A percentile compares a stretch with the other conserved stretches of the same genome.
phyloP scores from a whole-genome alignment of 2,329 filamentous ascomycete genomes.

The Paraphaeosphaeria minitans region DNA sequence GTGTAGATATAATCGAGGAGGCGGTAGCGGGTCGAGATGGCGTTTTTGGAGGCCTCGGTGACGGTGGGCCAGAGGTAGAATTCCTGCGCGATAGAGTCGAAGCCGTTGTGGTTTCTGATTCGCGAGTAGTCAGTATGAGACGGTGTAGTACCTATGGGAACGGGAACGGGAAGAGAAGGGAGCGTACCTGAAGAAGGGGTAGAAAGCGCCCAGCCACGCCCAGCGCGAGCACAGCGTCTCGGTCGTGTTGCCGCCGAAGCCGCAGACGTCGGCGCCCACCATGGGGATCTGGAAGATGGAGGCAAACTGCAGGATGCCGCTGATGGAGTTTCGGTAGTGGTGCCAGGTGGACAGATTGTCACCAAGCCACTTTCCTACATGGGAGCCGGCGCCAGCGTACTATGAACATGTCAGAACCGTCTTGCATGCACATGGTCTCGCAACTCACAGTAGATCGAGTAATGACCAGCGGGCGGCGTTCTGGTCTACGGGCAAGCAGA shows the following conservation, averaged over 20 bases:
- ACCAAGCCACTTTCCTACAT: slow-evolving; percentile 65
- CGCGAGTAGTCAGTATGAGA: no score
- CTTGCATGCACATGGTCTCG: not conserved
- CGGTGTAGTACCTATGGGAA: no score
- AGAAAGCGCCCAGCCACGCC: slow-evolving; percentile 74
- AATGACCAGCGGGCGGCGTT: slow-evolving; percentile 70
- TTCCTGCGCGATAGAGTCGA: slow-evolving; percentile 65
- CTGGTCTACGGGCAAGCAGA: slow-evolving; percentile 68
- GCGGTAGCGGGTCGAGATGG: slow-evolving; percentile 72
- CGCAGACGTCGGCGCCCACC: slow-evolving; percentile 70
- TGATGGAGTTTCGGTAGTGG: slow-evolving; percentile 49
- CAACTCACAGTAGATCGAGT: slow-evolving; percentile 65
- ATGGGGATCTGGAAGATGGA: slow-evolving; percentile 54
- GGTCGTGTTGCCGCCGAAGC: slow-evolving; percentile 70
- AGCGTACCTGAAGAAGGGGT: slow-evolving; percentile 67
- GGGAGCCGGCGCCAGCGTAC: slow-evolving; percentile 71
- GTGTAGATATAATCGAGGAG: slow-evolving; percentile 81
- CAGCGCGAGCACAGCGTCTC: slow-evolving; percentile 74
- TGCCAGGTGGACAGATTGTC: slow-evolving; percentile 56
- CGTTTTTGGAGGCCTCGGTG: slow-evolving; percentile 66
- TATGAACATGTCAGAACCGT: slow-evolving; percentile 13
- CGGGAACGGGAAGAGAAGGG: not conserved
- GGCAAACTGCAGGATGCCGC: slow-evolving; percentile 51
- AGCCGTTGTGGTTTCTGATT: slow-evolving; percentile 66
- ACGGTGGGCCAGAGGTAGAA: slow-evolving; percentile 58